Percentiles rank a stretch among this genome's conserved stretches.
Conservation (phyloP, 352 stramenopile genomes). For the Globisporangium heterothallicum region DNA sequence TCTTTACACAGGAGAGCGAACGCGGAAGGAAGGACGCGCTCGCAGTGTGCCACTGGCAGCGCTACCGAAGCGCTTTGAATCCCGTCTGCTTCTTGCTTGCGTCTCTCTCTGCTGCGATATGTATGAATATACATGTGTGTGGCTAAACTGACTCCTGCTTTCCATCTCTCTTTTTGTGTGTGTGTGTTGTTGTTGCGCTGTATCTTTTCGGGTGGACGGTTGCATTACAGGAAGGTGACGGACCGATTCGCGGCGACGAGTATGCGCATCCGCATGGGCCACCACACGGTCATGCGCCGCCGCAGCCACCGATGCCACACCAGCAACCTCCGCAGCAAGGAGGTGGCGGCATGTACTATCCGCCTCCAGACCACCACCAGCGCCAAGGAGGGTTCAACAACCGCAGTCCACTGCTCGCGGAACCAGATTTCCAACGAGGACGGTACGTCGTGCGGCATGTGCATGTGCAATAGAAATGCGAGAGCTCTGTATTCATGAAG, state of each 20-base stretch:
- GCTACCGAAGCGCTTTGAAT: too few species aligned
- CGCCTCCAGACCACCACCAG: slow-evolving; percentile 20
- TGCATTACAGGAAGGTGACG: not conserved
- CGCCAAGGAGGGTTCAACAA: slow-evolving; percentile 10
- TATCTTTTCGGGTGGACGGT: not conserved
- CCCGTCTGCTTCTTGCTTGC: too few species aligned
- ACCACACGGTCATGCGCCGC: slow-evolving; percentile 23
- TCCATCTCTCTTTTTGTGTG: not conserved
- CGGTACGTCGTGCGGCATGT: slow-evolving; percentile 1
- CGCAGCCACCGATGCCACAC: slow-evolving; percentile 18
- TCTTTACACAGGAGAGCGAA: too few species aligned
- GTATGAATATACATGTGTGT: not conserved
- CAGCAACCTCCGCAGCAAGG: slow-evolving; percentile 3
- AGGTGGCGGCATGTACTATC: slow-evolving; percentile 16
- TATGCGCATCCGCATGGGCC: slow-evolving; percentile 13
- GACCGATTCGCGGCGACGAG: slow-evolving; percentile 2
- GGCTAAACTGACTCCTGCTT: not conserved
- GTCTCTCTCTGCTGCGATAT: too few species aligned
- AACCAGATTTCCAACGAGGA: slow-evolving; percentile 21
- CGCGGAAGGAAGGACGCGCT: too few species aligned
- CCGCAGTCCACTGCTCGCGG: slow-evolving; percentile 5
- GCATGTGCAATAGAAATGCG: too few species aligned
- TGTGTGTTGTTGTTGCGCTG: not conserved
- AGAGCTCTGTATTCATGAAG: not conserved
- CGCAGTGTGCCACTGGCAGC: too few species aligned